Evolutionary conservation across 805 yeast species (phyloP).

Genomic region (Pichia nakasei): DNA sequence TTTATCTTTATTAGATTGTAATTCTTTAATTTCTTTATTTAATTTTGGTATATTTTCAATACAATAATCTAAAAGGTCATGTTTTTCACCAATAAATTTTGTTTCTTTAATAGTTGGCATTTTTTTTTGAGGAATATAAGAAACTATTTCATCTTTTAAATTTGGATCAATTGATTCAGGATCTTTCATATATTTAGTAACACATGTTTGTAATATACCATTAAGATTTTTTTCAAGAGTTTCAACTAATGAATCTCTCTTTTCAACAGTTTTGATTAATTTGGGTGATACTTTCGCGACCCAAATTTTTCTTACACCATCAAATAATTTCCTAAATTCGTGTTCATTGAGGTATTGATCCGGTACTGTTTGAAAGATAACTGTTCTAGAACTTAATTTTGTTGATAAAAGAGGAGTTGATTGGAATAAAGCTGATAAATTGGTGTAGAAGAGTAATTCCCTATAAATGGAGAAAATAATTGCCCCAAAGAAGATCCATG

Average conservation of each 20-base stretch:
- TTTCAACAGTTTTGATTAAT: constrained; percentile 45
- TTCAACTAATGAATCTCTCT: constrained; percentile 51
- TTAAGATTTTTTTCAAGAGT: constrained; percentile 63
- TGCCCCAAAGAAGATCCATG: constrained; percentile 70
- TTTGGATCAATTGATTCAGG: constrained; percentile 52
- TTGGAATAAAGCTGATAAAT: constrained; percentile 67
- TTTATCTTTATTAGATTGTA: constrained; percentile 40
- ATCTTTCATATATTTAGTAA: constrained; percentile 53
- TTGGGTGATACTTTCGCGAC: constrained; percentile 56
- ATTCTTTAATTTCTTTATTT: constrained; percentile 44
- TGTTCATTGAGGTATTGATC: constrained; percentile 60
- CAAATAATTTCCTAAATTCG: constrained; percentile 65
- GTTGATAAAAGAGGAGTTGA: constrained; percentile 76
- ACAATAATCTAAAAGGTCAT: constrained; percentile 53
- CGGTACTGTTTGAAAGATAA: constrained; percentile 79
- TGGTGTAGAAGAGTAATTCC: constrained; percentile 69
- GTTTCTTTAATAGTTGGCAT: constrained; percentile 48
- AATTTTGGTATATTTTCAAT: constrained; percentile 47
- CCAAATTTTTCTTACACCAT: constrained; percentile 77
- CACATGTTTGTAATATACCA: constrained; percentile 47
- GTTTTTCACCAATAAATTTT: constrained; percentile 44
- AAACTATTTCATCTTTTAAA: constrained; percentile 38
- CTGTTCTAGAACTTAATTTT: constrained; percentile 68
- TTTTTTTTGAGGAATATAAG: constrained; percentile 56
- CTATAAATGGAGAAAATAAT: constrained; percentile 70